Evolutionary conservation across 306 rosid species (phyloP).

Genomic region (Dryas alaskensis): DNA sequence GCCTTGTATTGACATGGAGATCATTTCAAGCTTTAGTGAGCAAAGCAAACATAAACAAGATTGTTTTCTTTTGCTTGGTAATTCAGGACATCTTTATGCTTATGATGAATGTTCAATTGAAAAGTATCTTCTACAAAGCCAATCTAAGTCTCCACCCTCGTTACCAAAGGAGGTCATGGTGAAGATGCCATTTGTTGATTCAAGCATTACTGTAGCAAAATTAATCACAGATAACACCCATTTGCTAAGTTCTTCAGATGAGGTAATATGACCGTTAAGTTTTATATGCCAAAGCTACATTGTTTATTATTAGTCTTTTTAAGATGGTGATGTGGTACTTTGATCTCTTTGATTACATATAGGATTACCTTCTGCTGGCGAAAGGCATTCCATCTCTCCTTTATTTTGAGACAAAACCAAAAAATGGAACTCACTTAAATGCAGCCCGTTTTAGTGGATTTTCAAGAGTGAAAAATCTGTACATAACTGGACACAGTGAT

Average conservation of each 20-base stretch:
- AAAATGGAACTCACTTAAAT: conserved; percentile 47
- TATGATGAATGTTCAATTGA: conserved; percentile 69
- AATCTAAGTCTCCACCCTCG: conserved; percentile 57
- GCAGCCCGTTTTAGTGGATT: conserved; percentile 64
- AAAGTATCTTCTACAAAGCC: conserved; percentile 70
- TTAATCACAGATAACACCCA: conserved; percentile 51
- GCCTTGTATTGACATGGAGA: conserved; percentile 65
- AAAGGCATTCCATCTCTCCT: conserved; percentile 60
- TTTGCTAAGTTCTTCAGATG: conserved; percentile 41
- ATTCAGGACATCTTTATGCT: conserved; percentile 60
- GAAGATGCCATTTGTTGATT: conserved; percentile 71
- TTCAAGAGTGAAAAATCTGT: conserved; percentile 57
- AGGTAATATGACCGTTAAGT: conserved; percentile 43
- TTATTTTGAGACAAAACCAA: conserved; percentile 51
- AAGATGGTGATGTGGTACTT: conserved; percentile 18
- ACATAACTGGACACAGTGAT: conserved; percentile 79
- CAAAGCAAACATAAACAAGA: conserved; percentile 68
- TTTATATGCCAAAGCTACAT: neutral
- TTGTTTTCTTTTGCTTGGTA: conserved; percentile 64
- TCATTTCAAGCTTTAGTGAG: conserved; percentile 58
- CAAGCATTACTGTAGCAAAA: conserved; percentile 63
- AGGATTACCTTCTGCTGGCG: conserved; percentile 58
- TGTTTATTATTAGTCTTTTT: neutral
- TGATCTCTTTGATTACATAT: conserved; percentile 24
- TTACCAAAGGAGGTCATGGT: conserved; percentile 67